Percentiles rank a stretch among this genome's conserved stretches.
Conservation (phyloP, 805 yeast genomes). For the Osmozyma mogii region DNA sequence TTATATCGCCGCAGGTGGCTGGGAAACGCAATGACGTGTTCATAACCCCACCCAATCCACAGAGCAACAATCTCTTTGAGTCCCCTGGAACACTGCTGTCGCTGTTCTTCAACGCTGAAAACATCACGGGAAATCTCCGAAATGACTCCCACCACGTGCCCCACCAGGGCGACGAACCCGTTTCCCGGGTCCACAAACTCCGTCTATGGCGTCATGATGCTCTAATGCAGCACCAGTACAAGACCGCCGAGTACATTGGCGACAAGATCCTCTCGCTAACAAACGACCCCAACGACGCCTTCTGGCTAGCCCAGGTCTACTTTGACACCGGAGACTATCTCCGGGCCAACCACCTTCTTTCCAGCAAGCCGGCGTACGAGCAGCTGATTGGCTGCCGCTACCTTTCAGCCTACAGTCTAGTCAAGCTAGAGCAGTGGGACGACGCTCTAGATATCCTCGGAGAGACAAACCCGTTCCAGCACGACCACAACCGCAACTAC, state of each 20-base stretch:
- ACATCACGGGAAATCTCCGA: constrained; percentile 7
- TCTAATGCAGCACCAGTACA: constrained; percentile 80
- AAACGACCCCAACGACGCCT: constrained; percentile 85
- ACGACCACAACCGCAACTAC: constrained; percentile 27
- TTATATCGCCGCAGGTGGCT: constrained; percentile 60
- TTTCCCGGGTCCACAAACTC: constrained; percentile 76
- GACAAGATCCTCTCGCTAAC: constrained; percentile 84
- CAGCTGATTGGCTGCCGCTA: constrained; percentile 70
- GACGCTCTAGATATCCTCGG: constrained; percentile 85
- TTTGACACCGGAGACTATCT: constrained; percentile 68
- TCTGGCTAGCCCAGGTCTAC: constrained; percentile 91
- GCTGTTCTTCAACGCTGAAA: constrained; percentile 29
- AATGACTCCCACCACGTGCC: constrained; percentile 1
- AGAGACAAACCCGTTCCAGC: constrained; percentile 65
- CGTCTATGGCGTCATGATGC: constrained; percentile 94
- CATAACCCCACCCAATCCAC: constrained; percentile 43
- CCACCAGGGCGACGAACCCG: constrained; percentile 25
- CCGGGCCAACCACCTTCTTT: constrained; percentile 67
- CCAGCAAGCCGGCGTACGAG: constrained; percentile 45
- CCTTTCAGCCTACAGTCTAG: constrained; percentile 65
- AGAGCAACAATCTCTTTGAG: constrained; percentile 34
- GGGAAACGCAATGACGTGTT: constrained; percentile 33
- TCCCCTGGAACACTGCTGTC: constrained; percentile 34
- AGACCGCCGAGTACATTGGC: constrained; percentile 85
- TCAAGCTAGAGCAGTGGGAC: constrained; percentile 71